These are phyloP conservation scores for Volvox reticuliferus DNA, from an alignment of 139 green algal species.

Conservation along the genomic window DNA sequence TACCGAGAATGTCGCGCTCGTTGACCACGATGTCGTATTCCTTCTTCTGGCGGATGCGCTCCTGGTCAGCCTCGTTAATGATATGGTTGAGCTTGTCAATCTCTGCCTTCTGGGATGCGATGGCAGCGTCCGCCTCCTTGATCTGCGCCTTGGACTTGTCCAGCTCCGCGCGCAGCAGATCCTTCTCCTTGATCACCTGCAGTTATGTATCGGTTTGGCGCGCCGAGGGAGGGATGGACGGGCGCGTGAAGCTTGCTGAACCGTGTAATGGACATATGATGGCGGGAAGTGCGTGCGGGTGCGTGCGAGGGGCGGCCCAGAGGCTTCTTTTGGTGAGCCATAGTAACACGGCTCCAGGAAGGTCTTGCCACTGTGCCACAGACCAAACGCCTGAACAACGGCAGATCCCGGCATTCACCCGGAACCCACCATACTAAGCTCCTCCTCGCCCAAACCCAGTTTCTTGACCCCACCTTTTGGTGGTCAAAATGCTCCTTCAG, in stretches of 20 bases:
- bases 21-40: slow-evolving; percentile 92
- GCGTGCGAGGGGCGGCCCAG: too few relatives aligned
- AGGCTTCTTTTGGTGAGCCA: too few relatives aligned
- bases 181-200: slow-evolving; percentile 93
- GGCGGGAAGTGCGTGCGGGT: too few relatives aligned
- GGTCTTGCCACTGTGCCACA: too few relatives aligned
- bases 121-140: slow-evolving; percentile 84
- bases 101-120: slow-evolving; percentile 75
- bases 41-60: slow-evolving; percentile 87
- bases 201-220: neutral
- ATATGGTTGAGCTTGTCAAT: slow-evolving; percentile 90
- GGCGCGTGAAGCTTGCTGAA: too few relatives aligned
- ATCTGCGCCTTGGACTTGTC: slow-evolving; percentile 85
- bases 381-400: too few relatives aligned
- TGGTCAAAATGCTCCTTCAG: slow-evolving; percentile 95
- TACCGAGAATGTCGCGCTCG: slow-evolving; percentile 91
- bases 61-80: slow-evolving; percentile 84
- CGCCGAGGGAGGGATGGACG: too few relatives aligned
- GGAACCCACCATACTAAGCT: too few relatives aligned
- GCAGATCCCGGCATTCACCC: too few relatives aligned
- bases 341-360: too few relatives aligned
- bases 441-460: neutral
- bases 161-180: slow-evolving; percentile 86
- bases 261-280: too few relatives aligned
- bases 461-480: slow-evolving; percentile 74